These are phyloP conservation scores for Arctium minus DNA, from an alignment of 129 eudicot species.

Conservation along the genomic window DNA sequence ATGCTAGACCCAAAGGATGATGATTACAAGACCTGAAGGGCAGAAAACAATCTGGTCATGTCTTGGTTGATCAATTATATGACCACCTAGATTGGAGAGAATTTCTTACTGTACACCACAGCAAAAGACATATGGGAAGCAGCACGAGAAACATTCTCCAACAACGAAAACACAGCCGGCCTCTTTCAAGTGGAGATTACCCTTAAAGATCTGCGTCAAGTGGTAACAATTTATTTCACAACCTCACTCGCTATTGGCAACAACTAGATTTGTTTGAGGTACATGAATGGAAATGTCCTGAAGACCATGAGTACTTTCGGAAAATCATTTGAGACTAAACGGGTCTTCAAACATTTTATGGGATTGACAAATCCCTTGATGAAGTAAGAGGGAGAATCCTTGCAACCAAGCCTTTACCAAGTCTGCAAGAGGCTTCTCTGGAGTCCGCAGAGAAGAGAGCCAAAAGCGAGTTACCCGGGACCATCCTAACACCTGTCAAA, in stretches of 20 bases:
- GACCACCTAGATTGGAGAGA: not conserved
- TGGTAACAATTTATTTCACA: not conserved
- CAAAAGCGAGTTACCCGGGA: not conserved
- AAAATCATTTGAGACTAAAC: not conserved
- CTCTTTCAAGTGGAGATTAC: not conserved
- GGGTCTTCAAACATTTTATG: not conserved
- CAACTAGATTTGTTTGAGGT: not conserved
- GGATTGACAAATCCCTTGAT: not conserved
- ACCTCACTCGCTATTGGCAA: not conserved
- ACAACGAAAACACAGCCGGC: not conserved
- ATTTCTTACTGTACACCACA: not conserved
- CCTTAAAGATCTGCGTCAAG: not conserved
- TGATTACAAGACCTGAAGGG: not conserved
- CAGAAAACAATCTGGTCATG: not conserved
- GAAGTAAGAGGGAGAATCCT: not conserved
- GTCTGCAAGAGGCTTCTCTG: not conserved
- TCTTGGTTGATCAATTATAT: not conserved
- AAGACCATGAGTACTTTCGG: not conserved
- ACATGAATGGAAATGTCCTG: not conserved
- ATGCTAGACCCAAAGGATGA: not conserved
- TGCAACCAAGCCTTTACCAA: not conserved
- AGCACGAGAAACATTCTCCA: not conserved
- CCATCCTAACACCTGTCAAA: not conserved
- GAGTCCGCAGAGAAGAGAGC: constrained; percentile 4
- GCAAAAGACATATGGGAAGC: not conserved